Conservation (phyloP, 345 rosid genomes). For the Leavenworthia alabamica region DNA sequence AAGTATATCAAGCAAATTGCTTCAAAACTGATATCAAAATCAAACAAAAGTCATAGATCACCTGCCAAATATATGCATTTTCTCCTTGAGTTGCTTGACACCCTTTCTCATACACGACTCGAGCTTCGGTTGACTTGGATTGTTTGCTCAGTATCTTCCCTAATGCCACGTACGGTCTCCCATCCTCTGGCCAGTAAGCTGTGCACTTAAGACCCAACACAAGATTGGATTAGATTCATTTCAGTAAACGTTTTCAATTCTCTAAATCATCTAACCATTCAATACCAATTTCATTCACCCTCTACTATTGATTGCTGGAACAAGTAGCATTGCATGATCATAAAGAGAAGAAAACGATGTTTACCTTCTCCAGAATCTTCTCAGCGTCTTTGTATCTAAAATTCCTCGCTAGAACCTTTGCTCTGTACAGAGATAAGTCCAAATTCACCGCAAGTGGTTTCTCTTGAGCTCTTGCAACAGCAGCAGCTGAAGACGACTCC, state of each 20-base stretch:
- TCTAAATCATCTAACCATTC: no score
- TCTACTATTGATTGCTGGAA: neutral
- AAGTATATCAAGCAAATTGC: neutral
- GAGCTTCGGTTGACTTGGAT: constrained; percentile 51
- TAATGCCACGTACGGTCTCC: constrained; percentile 76
- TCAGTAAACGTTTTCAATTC: neutral
- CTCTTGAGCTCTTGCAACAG: constrained; percentile 36
- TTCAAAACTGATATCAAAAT: neutral
- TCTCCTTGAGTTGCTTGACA: constrained; percentile 97
- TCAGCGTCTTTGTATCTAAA: constrained; percentile 57
- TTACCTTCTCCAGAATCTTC: constrained; percentile 71
- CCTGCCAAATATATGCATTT: constrained; percentile 99
- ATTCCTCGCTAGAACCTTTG: constrained; percentile 55
- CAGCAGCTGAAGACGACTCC: constrained; percentile 32
- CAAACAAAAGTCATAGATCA: constrained; percentile 16
- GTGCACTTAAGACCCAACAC: constrained; percentile 57
- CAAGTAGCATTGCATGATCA: neutral
- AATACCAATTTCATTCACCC: neutral
- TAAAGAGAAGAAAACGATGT: neutral
- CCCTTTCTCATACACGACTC: constrained; percentile 75
- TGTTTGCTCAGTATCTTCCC: constrained; percentile 82
- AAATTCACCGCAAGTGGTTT: constrained; percentile 66
- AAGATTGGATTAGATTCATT: constrained; percentile 3
- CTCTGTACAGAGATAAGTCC: constrained; percentile 82
- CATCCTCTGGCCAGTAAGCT: constrained; percentile 91